Percentiles rank a stretch among this genome's conserved stretches.
Evolutionary conservation across 1,139 yeast genomes (phyloP).

Genomic region (Candida frijolesensis): DNA sequence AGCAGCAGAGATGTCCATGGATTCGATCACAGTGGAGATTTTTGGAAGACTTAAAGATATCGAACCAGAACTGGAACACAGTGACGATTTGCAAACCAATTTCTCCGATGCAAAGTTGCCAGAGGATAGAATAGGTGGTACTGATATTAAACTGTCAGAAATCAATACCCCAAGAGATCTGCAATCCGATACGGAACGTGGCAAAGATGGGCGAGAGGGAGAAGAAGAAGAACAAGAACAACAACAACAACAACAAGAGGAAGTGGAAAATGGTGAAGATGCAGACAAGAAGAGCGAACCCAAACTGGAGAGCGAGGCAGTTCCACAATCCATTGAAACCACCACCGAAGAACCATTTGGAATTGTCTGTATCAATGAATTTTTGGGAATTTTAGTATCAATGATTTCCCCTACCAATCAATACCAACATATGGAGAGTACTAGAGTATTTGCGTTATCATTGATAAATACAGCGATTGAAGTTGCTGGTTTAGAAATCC

Average conservation of each 20-base stretch:
- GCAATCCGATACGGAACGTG: constrained; percentile 8
- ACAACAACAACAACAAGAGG: constrained; percentile 11
- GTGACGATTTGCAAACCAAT: constrained; percentile 36
- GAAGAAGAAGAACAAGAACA: constrained; percentile 10
- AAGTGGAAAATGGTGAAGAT: constrained; percentile 5
- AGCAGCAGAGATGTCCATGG: constrained; percentile 87
- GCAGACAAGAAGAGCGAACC: background rate
- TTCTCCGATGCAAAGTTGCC: constrained; percentile 39
- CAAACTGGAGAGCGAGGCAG: constrained; percentile 16
- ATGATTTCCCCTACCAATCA: constrained; percentile 83
- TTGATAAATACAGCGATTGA: constrained; percentile 81
- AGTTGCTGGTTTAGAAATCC: constrained; percentile 70
- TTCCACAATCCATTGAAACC: constrained; percentile 1
- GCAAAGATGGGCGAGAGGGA: constrained; percentile 2
- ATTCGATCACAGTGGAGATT: constrained; percentile 66
- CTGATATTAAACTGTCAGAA: constrained; percentile 19
- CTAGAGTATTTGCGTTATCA: constrained; percentile 80
- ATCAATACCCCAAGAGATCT: constrained; percentile 16
- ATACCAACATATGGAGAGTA: constrained; percentile 82
- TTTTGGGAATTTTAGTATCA: constrained; percentile 75
- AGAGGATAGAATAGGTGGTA: constrained; percentile 45
- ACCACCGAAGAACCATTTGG: constrained; percentile 55
- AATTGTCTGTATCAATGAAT: constrained; percentile 67
- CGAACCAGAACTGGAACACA: constrained; percentile 47
- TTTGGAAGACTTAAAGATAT: constrained; percentile 62